phyloP scores from a whole-genome alignment of 2,329 filamentous ascomycete genomes.

The Madurella fahalii region DNA sequence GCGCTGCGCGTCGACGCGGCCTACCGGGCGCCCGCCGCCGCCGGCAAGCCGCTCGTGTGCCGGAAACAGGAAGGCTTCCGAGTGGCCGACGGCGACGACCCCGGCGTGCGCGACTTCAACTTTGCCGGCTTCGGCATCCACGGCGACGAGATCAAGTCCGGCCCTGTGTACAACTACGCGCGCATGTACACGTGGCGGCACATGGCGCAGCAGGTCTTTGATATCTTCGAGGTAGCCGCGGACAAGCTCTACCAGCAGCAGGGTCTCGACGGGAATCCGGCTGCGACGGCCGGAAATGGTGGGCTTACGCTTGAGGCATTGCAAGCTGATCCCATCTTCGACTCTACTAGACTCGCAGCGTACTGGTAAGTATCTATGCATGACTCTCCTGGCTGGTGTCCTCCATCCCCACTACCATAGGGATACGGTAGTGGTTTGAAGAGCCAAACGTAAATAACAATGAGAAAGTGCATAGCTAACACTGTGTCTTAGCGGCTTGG shows the following conservation, averaged over 20 bases:
- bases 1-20: neutral
- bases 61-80: neutral
- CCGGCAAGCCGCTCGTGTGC: neutral
- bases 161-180: slow-evolving; percentile 9
- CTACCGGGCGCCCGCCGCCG: no score
- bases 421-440: no score
- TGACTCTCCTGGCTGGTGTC: no score
- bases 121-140: slow-evolving; percentile 1
- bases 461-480: no score
- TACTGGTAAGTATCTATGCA: no score
- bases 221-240: neutral
- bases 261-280: neutral
- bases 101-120: neutral
- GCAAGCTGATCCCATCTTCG: no score
- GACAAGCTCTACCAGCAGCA: neutral
- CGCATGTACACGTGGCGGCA: slow-evolving; percentile 9
- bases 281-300: neutral
- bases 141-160: slow-evolving; percentile 1
- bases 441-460: no score
- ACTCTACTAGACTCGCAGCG: no score
- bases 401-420: no score
- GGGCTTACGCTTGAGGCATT: no score
- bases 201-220: neutral
- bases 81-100: neutral
- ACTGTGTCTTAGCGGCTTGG: no score